These are phyloP conservation scores for Hanseniaspora jakobsenii DNA, from an alignment of 805 yeast species.

Conservation along the genomic window DNA sequence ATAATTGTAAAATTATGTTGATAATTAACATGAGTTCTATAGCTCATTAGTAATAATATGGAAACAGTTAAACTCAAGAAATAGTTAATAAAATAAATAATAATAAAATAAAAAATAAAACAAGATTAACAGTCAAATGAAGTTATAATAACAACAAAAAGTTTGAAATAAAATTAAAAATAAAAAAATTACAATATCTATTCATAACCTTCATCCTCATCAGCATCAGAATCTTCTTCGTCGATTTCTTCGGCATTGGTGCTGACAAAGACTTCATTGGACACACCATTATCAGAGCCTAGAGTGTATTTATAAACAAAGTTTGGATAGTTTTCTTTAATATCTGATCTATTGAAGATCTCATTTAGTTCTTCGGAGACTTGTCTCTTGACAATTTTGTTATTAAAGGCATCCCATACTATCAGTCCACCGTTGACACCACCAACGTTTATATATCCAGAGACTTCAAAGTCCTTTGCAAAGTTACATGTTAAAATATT, in stretches of 20 bases:
- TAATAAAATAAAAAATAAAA: too few species aligned
- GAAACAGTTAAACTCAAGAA: too few species aligned
- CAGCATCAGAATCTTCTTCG: slow-evolving; percentile 47
- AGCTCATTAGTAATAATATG: too few species aligned
- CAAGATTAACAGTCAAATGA: neutral
- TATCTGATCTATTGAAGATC: slow-evolving; percentile 44
- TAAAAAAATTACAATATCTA: neutral
- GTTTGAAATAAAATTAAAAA: slow-evolving; percentile 4
- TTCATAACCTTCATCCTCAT: slow-evolving; percentile 30
- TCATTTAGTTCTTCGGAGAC: slow-evolving; percentile 47
- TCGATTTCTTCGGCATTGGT: slow-evolving; percentile 56
- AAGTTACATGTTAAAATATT: slow-evolving; percentile 73
- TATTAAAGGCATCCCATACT: slow-evolving; percentile 85
- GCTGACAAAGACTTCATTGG: slow-evolving; percentile 43
- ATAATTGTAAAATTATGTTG: too few species aligned
- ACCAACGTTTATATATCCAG: slow-evolving; percentile 75
- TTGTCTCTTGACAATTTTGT: slow-evolving; percentile 59
- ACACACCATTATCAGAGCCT: slow-evolving; percentile 28
- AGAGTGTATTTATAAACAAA: slow-evolving; percentile 59
- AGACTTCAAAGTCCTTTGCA: slow-evolving; percentile 76
- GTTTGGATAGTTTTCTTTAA: slow-evolving; percentile 40
- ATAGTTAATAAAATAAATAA: too few species aligned
- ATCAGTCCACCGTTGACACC: slow-evolving; percentile 77
- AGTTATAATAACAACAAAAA: too few species aligned
- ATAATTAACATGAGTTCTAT: too few species aligned